Base-by-base conservation (phyloP, 805 yeast genomes). In the Scheffersomyces ergatensis region DNA sequence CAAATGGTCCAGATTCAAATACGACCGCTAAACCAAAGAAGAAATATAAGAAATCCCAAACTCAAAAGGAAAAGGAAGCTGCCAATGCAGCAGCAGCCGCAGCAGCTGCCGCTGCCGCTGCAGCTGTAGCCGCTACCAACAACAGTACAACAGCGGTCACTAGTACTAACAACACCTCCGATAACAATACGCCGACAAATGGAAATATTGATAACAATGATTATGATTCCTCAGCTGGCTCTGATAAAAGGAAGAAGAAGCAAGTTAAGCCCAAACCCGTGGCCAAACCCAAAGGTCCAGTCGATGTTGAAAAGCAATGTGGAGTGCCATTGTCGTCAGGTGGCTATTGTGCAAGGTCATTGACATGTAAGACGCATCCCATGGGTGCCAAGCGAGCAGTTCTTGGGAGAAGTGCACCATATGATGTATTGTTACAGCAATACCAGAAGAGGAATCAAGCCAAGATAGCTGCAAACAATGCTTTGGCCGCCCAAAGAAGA, bases 321-420 rank as follows among this genome's bases (percentile, higher is more conserved):
- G 99, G 99, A 62, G 98, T 93, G 11, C 85, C 88, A 5, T 67
- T 93, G 45, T 89, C 96, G 0, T 85, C 84, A 49, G 98, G 97
- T n/a, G 96, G 95, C 0, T 84, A 82, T 51, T 93, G 99, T 72
- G 97, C 97, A 4, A 76, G 99, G 37, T 89, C 97, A 0, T 71
- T 93, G 45, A 93, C 99, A 0, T 93, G 99, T 74, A 93, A 93
- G 59, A 89, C 97, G 0, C 99, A 93, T 63, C 88, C 98, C 1
- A 90, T 93, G 97, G 97, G 97, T 25, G 96, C 97, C 20, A 93
- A 93, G 55, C 78, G 99, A 52, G 90, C 96, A 0, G 99, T 93
- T 16, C 82, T 80, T 14, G 99, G 99, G 9, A 76, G 99, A 53
- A 82, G 95, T 26, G 90, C 93, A 6, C 89, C 97, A 0, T 93